Percentiles rank a stretch among this genome's conserved stretches.
Evolutionary conservation across 2,329 filamentous ascomycete species (phyloP).

Genomic region (Aspergillus fructus): DNA sequence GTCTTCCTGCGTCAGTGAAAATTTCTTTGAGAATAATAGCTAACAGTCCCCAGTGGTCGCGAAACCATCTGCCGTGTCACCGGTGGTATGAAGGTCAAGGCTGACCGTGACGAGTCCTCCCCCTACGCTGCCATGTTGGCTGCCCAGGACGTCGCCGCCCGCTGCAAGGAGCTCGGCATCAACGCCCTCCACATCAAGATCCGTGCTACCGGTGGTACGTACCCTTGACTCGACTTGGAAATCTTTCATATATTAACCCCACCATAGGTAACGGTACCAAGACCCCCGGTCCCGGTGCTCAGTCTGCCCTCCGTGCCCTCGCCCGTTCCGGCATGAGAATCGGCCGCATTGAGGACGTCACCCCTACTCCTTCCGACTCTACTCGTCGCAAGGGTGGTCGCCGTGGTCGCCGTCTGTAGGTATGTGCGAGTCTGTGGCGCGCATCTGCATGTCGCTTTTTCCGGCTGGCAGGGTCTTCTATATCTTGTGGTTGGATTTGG

Average conservation of each 20-base stretch:
- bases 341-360: constrained; percentile 99
- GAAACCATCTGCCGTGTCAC: constrained; percentile 99
- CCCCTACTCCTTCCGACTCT: constrained; percentile 97
- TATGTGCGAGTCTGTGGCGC: constrained; percentile 35
- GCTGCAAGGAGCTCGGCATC: constrained; percentile 83
- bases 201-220: constrained; percentile 92
- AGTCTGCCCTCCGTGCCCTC: constrained; percentile 97
- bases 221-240: background rate
- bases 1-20: constrained; percentile 28
- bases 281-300: constrained; percentile 98
- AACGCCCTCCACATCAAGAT: constrained; percentile 99
- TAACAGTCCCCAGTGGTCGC: constrained; percentile 69
- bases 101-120: constrained; percentile 99
- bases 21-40: background rate
- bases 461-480: constrained; percentile 25
- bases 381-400: constrained; percentile 99
- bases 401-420: constrained; percentile 99
- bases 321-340: constrained; percentile 99
- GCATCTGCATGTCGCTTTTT: constrained; percentile 11
- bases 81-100: constrained; percentile 99
- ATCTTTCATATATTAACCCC: background rate
- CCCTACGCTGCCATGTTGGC: constrained; percentile 99
- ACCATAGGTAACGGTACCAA: constrained; percentile 90
- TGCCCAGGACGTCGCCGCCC: constrained; percentile 93
- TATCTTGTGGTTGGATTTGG: constrained; percentile 25